Evolutionary conservation across 805 yeast genomes (phyloP).

Genomic region (Yarrowia keelungensis): DNA sequence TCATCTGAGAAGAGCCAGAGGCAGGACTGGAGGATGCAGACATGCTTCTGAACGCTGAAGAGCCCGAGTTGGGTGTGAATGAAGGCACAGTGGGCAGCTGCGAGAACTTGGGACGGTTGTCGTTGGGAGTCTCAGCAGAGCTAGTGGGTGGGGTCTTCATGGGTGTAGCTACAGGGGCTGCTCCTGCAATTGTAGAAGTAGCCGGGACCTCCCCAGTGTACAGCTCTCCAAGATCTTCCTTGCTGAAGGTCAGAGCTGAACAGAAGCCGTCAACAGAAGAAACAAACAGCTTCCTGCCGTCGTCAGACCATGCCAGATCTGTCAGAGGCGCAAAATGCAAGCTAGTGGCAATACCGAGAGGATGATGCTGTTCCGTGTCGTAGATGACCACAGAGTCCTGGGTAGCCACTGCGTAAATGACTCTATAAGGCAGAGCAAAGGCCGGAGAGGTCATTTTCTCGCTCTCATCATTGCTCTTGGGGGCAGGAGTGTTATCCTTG

Average conservation of each 20-base stretch:
- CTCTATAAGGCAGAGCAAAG: conserved; percentile 72
- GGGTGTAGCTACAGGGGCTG: not conserved
- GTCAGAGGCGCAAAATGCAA: conserved; percentile 89
- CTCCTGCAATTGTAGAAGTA: conserved; percentile 12
- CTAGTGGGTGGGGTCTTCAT: conserved; percentile 12
- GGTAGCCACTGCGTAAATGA: conserved; percentile 92
- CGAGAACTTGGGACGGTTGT: conserved; percentile 32
- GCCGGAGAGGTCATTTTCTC: conserved; percentile 46
- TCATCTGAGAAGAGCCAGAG: conserved; percentile 40
- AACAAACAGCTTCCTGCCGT: conserved; percentile 72
- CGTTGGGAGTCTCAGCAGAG: not conserved
- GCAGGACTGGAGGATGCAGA: conserved; percentile 40
- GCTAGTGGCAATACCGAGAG: conserved; percentile 76
- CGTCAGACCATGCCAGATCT: conserved; percentile 82
- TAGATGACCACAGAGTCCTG: conserved; percentile 82
- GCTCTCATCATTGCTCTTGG: conserved; percentile 3
- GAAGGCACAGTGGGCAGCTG: conserved; percentile 36
- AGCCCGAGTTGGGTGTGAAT: conserved; percentile 19
- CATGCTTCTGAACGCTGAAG: conserved; percentile 20
- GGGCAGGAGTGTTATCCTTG: not conserved
- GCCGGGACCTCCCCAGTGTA: conserved; percentile 36
- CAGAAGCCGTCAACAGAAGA: conserved; percentile 95
- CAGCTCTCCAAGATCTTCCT: conserved; percentile 61
- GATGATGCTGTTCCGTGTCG: conserved; percentile 73
- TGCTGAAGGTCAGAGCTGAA: conserved; percentile 65